A percentile compares a stretch with the other conserved stretches of the same genome.
phyloP scores from a whole-genome alignment of 208 protist species.

The Acanthamoeba comandoni region DNA sequence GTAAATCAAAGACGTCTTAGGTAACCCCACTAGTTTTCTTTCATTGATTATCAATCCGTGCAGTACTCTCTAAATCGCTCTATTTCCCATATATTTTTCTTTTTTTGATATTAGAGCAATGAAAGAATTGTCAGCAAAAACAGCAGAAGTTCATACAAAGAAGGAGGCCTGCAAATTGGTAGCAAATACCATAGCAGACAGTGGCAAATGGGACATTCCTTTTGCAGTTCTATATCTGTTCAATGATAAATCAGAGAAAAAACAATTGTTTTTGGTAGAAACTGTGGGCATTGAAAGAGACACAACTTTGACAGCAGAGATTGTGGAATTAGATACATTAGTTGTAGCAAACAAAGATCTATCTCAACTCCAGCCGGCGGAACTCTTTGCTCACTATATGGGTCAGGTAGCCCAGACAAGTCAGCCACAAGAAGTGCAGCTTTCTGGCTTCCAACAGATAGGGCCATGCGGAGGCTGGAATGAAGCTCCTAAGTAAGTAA shows the following conservation, averaged over 20 bases:
- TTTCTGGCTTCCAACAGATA: constrained; percentile 31
- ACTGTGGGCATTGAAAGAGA: not conserved
- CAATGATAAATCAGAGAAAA: constrained; percentile 28
- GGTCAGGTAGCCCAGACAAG: not conserved
- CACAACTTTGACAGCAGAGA: not conserved
- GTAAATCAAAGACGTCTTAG: constrained; percentile 28
- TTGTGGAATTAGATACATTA: not conserved
- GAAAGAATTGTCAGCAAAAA: not conserved
- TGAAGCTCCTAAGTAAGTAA: constrained; percentile 18
- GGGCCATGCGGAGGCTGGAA: constrained; percentile 27
- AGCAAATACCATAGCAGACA: not conserved
- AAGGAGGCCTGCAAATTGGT: not conserved
- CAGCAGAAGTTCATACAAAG: not conserved
- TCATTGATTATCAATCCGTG: not conserved
- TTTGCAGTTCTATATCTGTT: constrained; percentile 61
- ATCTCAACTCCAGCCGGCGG: not conserved
- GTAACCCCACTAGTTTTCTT: not conserved
- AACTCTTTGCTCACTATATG: not conserved
- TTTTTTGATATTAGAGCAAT: not conserved
- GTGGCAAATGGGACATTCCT: constrained; percentile 49
- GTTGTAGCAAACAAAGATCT: constrained; percentile 15
- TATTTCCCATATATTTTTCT: not conserved
- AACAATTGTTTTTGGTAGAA: constrained; percentile 18
- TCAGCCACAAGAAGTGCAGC: not conserved
- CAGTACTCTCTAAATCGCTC: not conserved